A percentile compares a stretch with the other conserved stretches of the same genome.
These are phyloP conservation scores for Astrephomene gubernaculifera DNA, from an alignment of 139 green algal species.

Conservation along the genomic window DNA sequence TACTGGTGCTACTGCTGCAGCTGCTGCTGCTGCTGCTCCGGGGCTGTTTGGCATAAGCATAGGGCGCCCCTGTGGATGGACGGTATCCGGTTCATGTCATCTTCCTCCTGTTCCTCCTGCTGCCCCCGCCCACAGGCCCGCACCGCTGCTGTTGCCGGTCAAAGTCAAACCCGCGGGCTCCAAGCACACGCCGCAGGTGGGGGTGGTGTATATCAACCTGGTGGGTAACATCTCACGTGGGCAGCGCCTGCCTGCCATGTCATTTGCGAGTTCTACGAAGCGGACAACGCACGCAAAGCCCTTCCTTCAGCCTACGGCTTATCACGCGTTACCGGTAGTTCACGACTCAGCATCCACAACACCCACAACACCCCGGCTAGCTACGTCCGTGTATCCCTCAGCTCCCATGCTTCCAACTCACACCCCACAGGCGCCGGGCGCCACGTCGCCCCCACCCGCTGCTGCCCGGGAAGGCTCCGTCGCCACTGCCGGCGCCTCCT, in stretches of 20 bases:
- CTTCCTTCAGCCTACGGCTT: not conserved
- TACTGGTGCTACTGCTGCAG: not conserved
- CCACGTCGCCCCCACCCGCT: no score
- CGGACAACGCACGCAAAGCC: not conserved
- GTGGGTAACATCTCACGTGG: not conserved
- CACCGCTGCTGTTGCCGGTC: slow-evolving; percentile 22
- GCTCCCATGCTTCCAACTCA: no score
- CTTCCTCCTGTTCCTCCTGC: not conserved
- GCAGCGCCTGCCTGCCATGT: not conserved
- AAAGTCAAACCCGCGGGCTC: slow-evolving; percentile 7
- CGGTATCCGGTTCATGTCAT: not conserved
- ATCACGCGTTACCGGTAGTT: not conserved
- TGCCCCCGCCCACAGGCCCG: not conserved
- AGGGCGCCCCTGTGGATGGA: not conserved
- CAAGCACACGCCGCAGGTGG: slow-evolving; percentile 2
- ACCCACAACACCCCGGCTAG: not conserved
- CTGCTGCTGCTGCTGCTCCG: not conserved
- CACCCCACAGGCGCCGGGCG: no score
- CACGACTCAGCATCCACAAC: not conserved
- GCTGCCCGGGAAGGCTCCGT: no score
- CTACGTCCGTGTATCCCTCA: not conserved
- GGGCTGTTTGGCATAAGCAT: not conserved
- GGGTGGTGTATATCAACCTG: not conserved
- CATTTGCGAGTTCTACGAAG: no score
- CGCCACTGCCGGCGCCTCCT: no score